Conservation (phyloP, 768 basidiomycete species). For the Trametes coccinea region DNA sequence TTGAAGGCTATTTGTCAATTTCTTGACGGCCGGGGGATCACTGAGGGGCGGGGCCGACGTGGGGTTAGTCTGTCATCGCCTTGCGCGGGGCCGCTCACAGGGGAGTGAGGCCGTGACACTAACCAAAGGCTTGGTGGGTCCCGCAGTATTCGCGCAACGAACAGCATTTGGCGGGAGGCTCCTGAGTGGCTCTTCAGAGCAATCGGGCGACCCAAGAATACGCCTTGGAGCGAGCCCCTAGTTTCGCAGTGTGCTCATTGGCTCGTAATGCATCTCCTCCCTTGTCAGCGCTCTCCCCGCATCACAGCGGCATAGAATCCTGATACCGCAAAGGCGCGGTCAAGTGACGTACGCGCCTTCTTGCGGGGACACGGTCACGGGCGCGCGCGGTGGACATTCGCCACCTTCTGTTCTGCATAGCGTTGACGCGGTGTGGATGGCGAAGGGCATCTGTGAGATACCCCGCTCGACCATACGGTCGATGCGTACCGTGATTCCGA, state of each 20-base stretch:
- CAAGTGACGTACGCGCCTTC: background rate
- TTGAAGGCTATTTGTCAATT: conserved; percentile 1
- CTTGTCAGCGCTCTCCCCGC: background rate
- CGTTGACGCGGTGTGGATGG: background rate
- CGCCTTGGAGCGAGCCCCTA: background rate
- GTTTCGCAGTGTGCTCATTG: background rate
- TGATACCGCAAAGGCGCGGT: background rate
- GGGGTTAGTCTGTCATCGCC: background rate
- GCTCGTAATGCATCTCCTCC: background rate
- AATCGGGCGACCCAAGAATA: background rate
- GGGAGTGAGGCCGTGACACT: background rate
- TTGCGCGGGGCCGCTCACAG: background rate
- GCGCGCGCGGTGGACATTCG: no score
- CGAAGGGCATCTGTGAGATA: background rate
- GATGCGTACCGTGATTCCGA: background rate
- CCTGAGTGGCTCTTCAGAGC: background rate
- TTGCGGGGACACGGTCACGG: background rate
- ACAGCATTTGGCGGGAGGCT: background rate
- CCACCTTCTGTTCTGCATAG: background rate
- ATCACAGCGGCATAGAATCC: background rate
- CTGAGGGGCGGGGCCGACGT: background rate
- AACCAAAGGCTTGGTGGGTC: no score
- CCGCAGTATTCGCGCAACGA: background rate
- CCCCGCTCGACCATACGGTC: background rate
- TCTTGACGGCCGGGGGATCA: background rate